Evolutionary conservation across 371 early-diverging fungal genomes (phyloP), one percentile per base, ranked within the genome.

Genomic region (Apophysomyces variabilis): DNA sequence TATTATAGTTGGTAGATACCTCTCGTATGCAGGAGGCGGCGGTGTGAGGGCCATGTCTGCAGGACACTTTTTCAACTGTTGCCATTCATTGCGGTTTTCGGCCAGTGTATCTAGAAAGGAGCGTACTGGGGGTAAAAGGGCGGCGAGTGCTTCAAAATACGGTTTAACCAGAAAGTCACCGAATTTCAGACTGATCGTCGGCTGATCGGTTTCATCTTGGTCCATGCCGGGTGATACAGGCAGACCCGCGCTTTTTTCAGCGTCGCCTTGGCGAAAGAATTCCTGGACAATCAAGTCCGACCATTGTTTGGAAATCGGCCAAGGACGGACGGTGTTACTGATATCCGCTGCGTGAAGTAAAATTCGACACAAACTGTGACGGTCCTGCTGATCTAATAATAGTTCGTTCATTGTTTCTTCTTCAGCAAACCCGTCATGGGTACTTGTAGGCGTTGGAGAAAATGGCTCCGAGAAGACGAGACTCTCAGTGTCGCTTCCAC

Each of bases 211-310:
- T 16, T 85, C 69, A 18, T 86, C 75, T 7, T 95, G 89, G 69
- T 95, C 95, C 94, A 95, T 95, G 65, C 90, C 92, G 5, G 94
- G 93, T 1, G 96, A 94, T 4, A 95, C 79, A 0, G 93, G 88
- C 14, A 96, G 69, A 21, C 82, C 76, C 38, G 86, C 80, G 5
- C 69, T 62, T 69, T 88, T 90, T 68, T 96, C 97, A 43, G 88
- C 75, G 60, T 96, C 94, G 14, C 95, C 95, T 69, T 96, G 97
- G 38, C 80, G 73, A 65, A 92, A 93, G 61, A 93, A 95, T 72
- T 96, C 97, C 67, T 88, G 79, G 1, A 92, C 87, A 57, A 96
- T 90, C 66, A 92, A 70, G 73, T 93, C 93, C 5, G 94, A 91
- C 97, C 97, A 96, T 63, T 87, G 87, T 71, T 93, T 92, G 64